These are phyloP conservation scores for Emericellopsis cladophorae DNA, from an alignment of 2,329 filamentous ascomycete species.

Conservation along the genomic window DNA sequence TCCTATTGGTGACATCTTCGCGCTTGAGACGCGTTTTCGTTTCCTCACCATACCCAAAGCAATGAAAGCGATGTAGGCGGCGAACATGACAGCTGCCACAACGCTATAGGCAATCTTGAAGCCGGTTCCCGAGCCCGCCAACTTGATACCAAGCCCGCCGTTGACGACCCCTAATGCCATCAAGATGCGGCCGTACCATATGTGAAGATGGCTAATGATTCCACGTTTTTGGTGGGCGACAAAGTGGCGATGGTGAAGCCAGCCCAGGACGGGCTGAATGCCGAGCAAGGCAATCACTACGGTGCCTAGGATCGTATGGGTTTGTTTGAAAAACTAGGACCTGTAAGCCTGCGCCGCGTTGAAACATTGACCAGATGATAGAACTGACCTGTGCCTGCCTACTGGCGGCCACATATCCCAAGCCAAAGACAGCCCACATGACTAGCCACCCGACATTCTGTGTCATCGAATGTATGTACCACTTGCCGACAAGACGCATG, in stretches of 20 bases:
- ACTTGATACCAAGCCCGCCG: slow-evolving; percentile 46
- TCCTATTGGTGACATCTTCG: too few species aligned
- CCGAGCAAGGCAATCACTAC: slow-evolving; percentile 39
- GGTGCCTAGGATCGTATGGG: slow-evolving; percentile 44
- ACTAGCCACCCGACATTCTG: slow-evolving; percentile 40
- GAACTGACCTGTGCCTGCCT: slow-evolving; percentile 27
- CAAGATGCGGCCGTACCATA: slow-evolving; percentile 48
- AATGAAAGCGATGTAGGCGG: slow-evolving; percentile 26
- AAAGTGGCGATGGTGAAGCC: slow-evolving; percentile 43
- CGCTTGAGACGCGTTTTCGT: not conserved
- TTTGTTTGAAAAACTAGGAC: slow-evolving; percentile 33
- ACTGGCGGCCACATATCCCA: slow-evolving; percentile 37
- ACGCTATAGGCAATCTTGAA: slow-evolving; percentile 43
- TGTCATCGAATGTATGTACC: slow-evolving; percentile 42
- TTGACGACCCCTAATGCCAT: slow-evolving; percentile 49
- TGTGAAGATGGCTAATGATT: slow-evolving; percentile 40
- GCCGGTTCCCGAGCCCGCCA: slow-evolving; percentile 24
- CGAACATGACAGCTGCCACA: slow-evolving; percentile 34
- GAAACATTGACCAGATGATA: slow-evolving; percentile 1
- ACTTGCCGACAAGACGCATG: slow-evolving; percentile 46
- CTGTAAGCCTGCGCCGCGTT: slow-evolving; percentile 6
- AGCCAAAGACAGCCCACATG: slow-evolving; percentile 47
- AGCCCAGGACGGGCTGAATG: slow-evolving; percentile 46
- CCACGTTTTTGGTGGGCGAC: slow-evolving; percentile 32
- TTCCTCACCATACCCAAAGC: slow-evolving; percentile 4